A percentile compares a stretch with the other conserved stretches of the same genome.
Conservation (phyloP, 352 stramenopile genomes). For the Globisporangium nagaii region DNA sequence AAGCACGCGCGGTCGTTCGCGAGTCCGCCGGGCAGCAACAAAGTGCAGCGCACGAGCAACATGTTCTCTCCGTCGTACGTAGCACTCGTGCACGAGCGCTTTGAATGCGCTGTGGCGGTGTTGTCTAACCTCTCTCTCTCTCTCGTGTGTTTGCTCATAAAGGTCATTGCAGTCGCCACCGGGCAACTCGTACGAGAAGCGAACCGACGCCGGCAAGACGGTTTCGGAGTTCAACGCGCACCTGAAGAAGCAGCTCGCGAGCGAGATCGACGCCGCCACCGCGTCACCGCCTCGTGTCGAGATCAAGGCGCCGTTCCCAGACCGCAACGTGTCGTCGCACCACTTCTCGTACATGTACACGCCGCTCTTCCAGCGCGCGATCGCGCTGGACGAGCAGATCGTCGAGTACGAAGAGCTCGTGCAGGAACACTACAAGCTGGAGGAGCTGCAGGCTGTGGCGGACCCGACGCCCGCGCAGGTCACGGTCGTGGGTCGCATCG, state of each 20-base stretch:
- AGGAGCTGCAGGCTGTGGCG: slow-evolving; percentile 58
- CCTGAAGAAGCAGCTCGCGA: slow-evolving; percentile 47
- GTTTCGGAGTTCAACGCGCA: slow-evolving; percentile 78
- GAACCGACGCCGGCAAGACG: slow-evolving; percentile 68
- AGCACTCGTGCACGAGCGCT: not conserved
- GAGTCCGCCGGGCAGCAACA: slow-evolving; percentile 48
- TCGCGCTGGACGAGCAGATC: slow-evolving; percentile 74
- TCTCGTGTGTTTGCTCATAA: not conserved
- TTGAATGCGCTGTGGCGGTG: not conserved
- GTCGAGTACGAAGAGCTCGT: slow-evolving; percentile 72
- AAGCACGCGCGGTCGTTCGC: slow-evolving; percentile 64
- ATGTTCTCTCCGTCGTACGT: slow-evolving; percentile 71
- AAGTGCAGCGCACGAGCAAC: slow-evolving; percentile 55
- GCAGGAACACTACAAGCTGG: slow-evolving; percentile 53
- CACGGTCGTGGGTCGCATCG: slow-evolving; percentile 75
- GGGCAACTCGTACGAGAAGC: slow-evolving; percentile 67
- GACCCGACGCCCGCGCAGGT: slow-evolving; percentile 72
- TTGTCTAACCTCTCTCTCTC: not conserved
- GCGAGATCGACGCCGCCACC: slow-evolving; percentile 6
- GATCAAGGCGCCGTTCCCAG: slow-evolving; percentile 39
- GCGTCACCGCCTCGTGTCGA: slow-evolving; percentile 5
- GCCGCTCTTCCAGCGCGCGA: slow-evolving; percentile 64
- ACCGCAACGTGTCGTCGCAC: slow-evolving; percentile 52
- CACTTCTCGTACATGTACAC: slow-evolving; percentile 84
- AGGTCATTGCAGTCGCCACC: slow-evolving; percentile 69